These are phyloP conservation scores for Botrytis fragariae DNA, from an alignment of 2,329 filamentous ascomycete genomes.

Conservation along the genomic window DNA sequence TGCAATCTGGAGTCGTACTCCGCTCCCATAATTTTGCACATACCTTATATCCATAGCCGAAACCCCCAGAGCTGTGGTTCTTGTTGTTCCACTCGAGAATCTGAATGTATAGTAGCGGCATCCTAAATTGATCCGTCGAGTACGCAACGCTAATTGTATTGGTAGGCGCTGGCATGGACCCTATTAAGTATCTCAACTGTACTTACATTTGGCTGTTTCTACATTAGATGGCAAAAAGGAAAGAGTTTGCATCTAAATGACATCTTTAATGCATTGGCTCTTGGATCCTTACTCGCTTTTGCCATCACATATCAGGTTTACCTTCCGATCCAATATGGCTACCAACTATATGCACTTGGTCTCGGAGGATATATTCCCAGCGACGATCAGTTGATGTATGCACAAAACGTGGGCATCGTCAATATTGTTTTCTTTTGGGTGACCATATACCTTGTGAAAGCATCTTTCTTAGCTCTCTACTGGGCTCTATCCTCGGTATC, in stretches of 20 bases:
- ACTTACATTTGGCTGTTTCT: slow-evolving; percentile 10
- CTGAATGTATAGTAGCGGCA: background rate
- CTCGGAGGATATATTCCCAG: background rate
- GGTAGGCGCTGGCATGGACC: slow-evolving; percentile 18
- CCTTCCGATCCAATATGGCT: slow-evolving; percentile 12
- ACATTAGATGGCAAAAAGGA: slow-evolving; percentile 5
- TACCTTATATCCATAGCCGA: background rate
- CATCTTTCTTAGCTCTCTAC: slow-evolving; percentile 8
- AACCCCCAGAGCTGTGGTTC: background rate
- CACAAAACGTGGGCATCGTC: slow-evolving; percentile 8
- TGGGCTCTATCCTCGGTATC: slow-evolving; percentile 12
- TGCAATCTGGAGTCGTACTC: background rate
- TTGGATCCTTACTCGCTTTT: slow-evolving; percentile 6
- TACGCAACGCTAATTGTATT: background rate
- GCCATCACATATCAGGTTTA: slow-evolving; percentile 8
- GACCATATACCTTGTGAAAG: slow-evolving; percentile 17
- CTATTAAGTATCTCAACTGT: slow-evolving; percentile 7
- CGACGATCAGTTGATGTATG: slow-evolving; percentile 1
- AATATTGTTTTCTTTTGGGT: slow-evolving; percentile 18
- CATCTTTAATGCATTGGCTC: slow-evolving; percentile 9
- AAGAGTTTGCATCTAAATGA: slow-evolving; percentile 6
- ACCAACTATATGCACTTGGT: slow-evolving; percentile 8
- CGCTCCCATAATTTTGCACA: background rate
- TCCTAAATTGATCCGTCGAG: background rate
- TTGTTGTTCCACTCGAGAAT: slow-evolving; percentile 5